Evolutionary conservation across 1,284 basidiomycete genomes (phyloP).

Genomic region (Singerocomus inundabilis): DNA sequence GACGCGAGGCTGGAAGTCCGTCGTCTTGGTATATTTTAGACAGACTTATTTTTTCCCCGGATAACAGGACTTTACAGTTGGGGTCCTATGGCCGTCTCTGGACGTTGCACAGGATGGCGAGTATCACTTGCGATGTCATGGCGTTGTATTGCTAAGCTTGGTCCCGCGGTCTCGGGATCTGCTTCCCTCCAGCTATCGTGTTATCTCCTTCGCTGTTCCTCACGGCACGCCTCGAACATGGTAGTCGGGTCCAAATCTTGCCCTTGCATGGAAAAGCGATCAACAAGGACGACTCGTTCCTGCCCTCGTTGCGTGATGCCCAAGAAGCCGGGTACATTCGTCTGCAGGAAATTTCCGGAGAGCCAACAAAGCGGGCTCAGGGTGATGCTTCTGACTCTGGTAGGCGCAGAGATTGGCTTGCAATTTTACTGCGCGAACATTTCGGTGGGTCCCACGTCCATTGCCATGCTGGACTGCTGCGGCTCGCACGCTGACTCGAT

Average conservation of each 20-base stretch:
- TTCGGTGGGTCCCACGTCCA: constrained; percentile 45
- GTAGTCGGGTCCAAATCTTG: constrained; percentile 46
- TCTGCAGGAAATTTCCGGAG: constrained; percentile 45
- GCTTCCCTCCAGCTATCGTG: constrained; percentile 44
- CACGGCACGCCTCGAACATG: constrained; percentile 54
- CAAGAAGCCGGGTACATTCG: constrained; percentile 51
- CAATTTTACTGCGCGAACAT: constrained; percentile 57
- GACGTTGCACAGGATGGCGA: constrained; percentile 57
- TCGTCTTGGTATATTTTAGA: constrained; percentile 9
- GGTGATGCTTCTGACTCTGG: constrained; percentile 27
- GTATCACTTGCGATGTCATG: constrained; percentile 25
- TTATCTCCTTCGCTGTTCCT: constrained; percentile 56
- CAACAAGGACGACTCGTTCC: constrained; percentile 38
- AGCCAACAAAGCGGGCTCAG: constrained; percentile 12
- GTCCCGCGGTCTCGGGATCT: constrained; percentile 13
- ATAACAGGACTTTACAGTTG: constrained; percentile 58
- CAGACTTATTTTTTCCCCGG: constrained; percentile 16
- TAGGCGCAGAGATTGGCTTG: constrained; percentile 64
- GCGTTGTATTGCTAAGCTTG: constrained; percentile 23
- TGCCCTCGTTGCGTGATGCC: constrained; percentile 50
- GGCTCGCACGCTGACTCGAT: constrained; percentile 9
- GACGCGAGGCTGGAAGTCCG: constrained; percentile 13
- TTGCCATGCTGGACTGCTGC: not conserved
- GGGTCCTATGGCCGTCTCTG: constrained; percentile 67
- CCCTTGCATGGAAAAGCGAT: constrained; percentile 44